Percentiles rank a stretch among this genome's conserved stretches.
phyloP scores from a whole-genome alignment of 805 yeast genomes.

The Ogataea trehaloabstinens region DNA sequence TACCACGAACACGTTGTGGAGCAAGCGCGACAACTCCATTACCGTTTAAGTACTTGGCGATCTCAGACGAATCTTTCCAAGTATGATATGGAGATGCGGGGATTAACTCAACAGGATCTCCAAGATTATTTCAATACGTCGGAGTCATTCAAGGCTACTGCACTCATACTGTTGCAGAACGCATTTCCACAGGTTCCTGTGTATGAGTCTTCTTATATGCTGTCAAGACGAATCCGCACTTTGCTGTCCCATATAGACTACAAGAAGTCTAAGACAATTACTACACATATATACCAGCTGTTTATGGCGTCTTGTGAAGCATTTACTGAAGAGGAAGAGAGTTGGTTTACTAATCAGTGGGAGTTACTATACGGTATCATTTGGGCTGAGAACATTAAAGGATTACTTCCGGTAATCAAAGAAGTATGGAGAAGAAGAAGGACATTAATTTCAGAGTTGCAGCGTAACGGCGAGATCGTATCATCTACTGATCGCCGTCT shows the following conservation, averaged over 20 bases:
- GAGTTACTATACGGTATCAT: constrained; percentile 10
- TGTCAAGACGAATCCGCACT: constrained; percentile 6
- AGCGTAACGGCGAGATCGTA: neutral
- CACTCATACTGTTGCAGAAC: constrained; percentile 14
- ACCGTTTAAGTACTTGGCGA: constrained; percentile 7
- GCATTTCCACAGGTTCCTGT: constrained; percentile 13
- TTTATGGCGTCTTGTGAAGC: constrained; percentile 20
- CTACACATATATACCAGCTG: constrained; percentile 15
- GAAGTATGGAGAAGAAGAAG: constrained; percentile 18
- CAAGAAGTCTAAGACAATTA: constrained; percentile 9
- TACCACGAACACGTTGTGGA: constrained; percentile 6
- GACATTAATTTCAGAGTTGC: constrained; percentile 1
- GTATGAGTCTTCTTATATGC: constrained; percentile 1
- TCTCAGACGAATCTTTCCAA: neutral
- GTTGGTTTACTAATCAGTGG: constrained; percentile 12
- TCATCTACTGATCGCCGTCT: constrained; percentile 8
- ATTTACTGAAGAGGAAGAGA: constrained; percentile 3
- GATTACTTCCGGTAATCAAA: constrained; percentile 10
- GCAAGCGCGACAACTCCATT: constrained; percentile 7
- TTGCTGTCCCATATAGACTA: constrained; percentile 9
- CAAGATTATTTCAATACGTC: constrained; percentile 16
- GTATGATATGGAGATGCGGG: neutral
- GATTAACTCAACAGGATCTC: constrained; percentile 2
- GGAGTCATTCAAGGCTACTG: constrained; percentile 8
- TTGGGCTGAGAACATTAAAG: constrained; percentile 13